Evolutionary conservation across 768 basidiomycete species (phyloP).

Genomic region (Collybia nuda): DNA sequence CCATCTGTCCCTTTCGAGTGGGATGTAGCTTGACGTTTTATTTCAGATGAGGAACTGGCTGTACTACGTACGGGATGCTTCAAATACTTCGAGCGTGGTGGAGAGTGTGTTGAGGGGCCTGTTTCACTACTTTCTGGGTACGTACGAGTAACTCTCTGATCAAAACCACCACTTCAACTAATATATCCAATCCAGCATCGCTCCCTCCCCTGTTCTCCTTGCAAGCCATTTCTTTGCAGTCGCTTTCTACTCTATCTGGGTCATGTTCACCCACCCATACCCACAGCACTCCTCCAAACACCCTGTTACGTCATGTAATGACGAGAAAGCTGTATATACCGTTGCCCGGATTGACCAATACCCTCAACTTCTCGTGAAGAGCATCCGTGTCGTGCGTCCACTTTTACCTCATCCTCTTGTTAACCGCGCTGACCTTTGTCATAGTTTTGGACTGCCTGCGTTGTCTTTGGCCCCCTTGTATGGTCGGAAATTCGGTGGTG

Average conservation of each 20-base stretch:
- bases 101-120: constrained; percentile 84
- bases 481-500: constrained; percentile 88
- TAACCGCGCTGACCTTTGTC: not conserved
- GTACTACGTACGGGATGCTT: constrained; percentile 86
- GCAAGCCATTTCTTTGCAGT: constrained; percentile 94
- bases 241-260: constrained; percentile 92
- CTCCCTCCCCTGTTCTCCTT: constrained; percentile 77
- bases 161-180: not conserved
- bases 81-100: constrained; percentile 95
- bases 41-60: constrained; percentile 55
- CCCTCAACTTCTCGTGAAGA: constrained; percentile 62
- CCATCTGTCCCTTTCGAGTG: not conserved
- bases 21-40: not conserved
- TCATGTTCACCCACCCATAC: constrained; percentile 68
- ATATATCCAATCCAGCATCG: constrained; percentile 48
- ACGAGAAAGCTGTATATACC: constrained; percentile 37
- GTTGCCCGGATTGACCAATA: constrained; percentile 59
- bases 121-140: constrained; percentile 89
- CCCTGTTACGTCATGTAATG: constrained; percentile 4
- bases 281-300: constrained; percentile 17
- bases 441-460: constrained; percentile 87
- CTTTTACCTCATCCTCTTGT: constrained; percentile 2
- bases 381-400: constrained; percentile 66
- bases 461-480: constrained; percentile 86
- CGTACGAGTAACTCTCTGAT: no score